Percentiles rank a stretch among this genome's conserved stretches.
phyloP scores from a whole-genome alignment of 2,329 filamentous ascomycete genomes.

The Phaeosphaeria sp. region DNA sequence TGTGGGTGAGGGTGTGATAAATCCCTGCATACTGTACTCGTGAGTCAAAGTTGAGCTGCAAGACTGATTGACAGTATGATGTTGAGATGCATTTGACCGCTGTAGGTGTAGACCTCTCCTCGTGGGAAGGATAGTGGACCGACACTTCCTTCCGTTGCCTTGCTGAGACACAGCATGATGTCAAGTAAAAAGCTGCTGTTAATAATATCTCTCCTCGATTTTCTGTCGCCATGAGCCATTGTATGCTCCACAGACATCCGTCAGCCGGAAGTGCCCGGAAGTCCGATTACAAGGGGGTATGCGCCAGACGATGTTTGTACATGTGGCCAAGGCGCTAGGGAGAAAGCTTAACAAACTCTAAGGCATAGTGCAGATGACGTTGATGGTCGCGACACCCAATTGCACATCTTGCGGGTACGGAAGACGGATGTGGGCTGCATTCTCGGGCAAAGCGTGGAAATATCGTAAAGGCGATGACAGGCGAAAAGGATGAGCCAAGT shows the following conservation, averaged over 20 bases:
- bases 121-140: not conserved
- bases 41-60: not conserved
- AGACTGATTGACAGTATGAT: not conserved
- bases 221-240: not conserved
- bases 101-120: not conserved
- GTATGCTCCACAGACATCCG: not conserved
- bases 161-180: not conserved
- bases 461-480: not conserved
- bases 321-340: conserved; percentile 17
- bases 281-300: conserved; percentile 6
- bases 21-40: not conserved
- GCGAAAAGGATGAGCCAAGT: not conserved
- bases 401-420: conserved; percentile 14
- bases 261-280: conserved; percentile 31
- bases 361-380: conserved; percentile 28
- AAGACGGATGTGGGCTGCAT: not conserved
- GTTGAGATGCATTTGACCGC: not conserved
- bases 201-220: not conserved
- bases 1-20: not conserved
- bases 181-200: not conserved
- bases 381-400: conserved; percentile 19
- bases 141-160: not conserved
- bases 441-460: conserved; percentile 25
- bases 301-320: conserved; percentile 11
- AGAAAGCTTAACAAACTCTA: conserved; percentile 29